Evolutionary conservation across 1,284 basidiomycete genomes (phyloP).

Genomic region (Chalciporus piperatoides): DNA sequence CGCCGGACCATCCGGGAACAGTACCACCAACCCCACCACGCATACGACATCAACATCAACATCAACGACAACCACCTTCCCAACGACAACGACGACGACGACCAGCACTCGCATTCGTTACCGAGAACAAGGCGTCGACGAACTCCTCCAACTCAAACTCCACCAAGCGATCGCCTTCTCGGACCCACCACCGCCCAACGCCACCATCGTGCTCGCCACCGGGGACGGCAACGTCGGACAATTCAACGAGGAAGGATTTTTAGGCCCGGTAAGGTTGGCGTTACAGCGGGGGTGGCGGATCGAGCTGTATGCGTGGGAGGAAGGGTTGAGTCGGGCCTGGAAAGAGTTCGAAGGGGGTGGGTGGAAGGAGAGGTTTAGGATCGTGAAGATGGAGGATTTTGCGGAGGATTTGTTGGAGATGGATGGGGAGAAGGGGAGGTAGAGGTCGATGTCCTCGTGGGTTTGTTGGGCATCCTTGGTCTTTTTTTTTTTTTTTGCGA

Average conservation of each 20-base stretch:
- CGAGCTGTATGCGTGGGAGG: conserved; percentile 84
- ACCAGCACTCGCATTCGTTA: conserved; percentile 51
- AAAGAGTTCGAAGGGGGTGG: conserved; percentile 59
- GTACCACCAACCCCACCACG: neutral
- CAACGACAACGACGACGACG: conserved; percentile 5
- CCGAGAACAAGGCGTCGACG: conserved; percentile 85
- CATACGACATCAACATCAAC: neutral
- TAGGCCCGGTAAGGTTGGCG: conserved; percentile 78
- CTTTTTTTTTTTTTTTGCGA: too few relatives aligned
- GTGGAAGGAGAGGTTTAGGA: conserved; percentile 42
- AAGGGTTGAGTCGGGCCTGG: conserved; percentile 72
- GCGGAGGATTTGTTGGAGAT: conserved; percentile 50
- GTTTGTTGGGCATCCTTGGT: too few relatives aligned
- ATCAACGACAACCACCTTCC: neutral
- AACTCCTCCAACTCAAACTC: conserved; percentile 82
- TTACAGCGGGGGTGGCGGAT: conserved; percentile 84
- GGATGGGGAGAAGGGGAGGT: conserved; percentile 22
- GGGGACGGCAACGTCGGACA: conserved; percentile 87
- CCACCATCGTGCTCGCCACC: conserved; percentile 83
- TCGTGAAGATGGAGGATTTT: conserved; percentile 62
- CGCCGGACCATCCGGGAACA: conserved; percentile 9
- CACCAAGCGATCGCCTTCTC: conserved; percentile 75
- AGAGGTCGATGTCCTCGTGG: too few relatives aligned
- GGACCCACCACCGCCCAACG: conserved; percentile 56
- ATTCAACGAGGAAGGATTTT: conserved; percentile 85